Evolutionary conservation across 202 grass and related monocot genomes (phyloP).

Genomic region (Eragrostis tef): DNA sequence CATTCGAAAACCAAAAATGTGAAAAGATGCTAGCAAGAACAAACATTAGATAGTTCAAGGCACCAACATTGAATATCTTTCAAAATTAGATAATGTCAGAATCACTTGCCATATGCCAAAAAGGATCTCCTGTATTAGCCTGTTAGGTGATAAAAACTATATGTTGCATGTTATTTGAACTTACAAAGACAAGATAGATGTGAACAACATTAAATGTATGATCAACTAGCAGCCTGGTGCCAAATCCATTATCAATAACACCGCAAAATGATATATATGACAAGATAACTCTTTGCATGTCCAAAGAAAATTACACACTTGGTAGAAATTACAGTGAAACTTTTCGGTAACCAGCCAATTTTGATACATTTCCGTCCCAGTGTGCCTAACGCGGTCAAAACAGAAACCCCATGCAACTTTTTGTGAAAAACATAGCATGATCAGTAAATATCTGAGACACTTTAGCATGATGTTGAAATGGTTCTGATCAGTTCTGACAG

Average conservation of each 20-base stretch:
- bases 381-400: not conserved
- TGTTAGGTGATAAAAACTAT: slow-evolving; percentile 12
- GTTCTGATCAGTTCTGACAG: slow-evolving; percentile 13
- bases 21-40: slow-evolving; percentile 3
- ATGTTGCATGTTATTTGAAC: slow-evolving; percentile 19
- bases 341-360: not conserved
- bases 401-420: not conserved
- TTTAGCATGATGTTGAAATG: not conserved
- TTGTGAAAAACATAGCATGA: not conserved
- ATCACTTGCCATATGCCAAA: not conserved
- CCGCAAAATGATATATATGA: not conserved
- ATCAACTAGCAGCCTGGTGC: not conserved
- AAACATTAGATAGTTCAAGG: not conserved
- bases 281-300: not conserved
- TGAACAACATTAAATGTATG: not conserved
- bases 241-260: slow-evolving; percentile 6
- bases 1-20: not conserved
- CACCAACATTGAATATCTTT: not conserved
- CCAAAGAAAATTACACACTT: slow-evolving; percentile 19
- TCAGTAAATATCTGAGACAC: not conserved
- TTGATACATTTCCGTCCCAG: slow-evolving; percentile 3
- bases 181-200: too few species aligned
- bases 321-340: not conserved
- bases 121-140: not conserved
- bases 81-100: not conserved